These are phyloP conservation scores for Saposhnikovia divaricata DNA, from an alignment of 129 eudicot species.

Conservation along the genomic window DNA sequence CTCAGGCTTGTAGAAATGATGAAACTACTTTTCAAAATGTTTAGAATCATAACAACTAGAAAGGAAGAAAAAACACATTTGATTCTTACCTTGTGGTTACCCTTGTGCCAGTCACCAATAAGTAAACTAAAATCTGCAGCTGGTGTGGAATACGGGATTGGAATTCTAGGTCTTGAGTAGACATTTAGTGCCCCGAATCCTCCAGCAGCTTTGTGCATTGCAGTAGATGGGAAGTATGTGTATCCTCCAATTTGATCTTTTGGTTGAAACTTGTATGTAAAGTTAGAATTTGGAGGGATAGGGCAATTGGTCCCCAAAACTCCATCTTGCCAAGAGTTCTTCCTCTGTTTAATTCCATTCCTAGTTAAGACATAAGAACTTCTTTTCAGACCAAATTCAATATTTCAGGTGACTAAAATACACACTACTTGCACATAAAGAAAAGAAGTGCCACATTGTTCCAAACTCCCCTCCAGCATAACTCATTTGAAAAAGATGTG, in stretches of 20 bases:
- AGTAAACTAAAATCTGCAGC: constrained; percentile 81
- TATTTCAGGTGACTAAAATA: background rate
- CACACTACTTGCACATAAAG: background rate
- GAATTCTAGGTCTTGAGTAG: constrained; percentile 73
- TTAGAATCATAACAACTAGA: background rate
- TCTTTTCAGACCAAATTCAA: constrained; percentile 4
- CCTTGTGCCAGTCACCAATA: constrained; percentile 88
- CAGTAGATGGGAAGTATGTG: constrained; percentile 87
- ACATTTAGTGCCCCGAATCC: constrained; percentile 91
- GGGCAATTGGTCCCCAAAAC: constrained; percentile 97
- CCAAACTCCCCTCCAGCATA: background rate
- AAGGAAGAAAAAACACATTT: background rate
- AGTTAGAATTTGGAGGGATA: constrained; percentile 79
- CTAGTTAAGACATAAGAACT: constrained; percentile 21
- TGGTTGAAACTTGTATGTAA: constrained; percentile 77
- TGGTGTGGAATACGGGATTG: constrained; percentile 80
- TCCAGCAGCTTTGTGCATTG: constrained; percentile 88
- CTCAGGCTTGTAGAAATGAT: background rate
- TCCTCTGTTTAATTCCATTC: constrained; percentile 95
- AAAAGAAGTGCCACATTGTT: background rate
- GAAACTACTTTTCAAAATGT: background rate
- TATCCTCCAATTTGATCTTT: constrained; percentile 96
- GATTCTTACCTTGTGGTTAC: constrained; percentile 64
- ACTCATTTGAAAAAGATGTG: background rate
- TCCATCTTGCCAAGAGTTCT: constrained; percentile 99